phyloP scores from a whole-genome alignment of 106 monocot genomes.

The Dendrobium nobile region DNA sequence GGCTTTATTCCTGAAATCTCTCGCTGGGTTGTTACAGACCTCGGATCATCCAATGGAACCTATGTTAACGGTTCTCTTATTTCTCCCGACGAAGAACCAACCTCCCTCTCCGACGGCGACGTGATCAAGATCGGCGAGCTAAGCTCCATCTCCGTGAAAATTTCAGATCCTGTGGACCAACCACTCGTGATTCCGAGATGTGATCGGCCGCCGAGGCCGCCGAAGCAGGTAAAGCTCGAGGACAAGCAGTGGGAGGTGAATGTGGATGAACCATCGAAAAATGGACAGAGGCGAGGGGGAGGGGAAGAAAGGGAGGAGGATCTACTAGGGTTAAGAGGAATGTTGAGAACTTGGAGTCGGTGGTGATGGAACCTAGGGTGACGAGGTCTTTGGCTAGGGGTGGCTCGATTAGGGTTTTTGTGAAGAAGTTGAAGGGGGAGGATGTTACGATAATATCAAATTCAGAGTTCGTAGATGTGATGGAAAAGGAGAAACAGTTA shows the following conservation, averaged over 20 bases:
- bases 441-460: background rate
- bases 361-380: conserved; percentile 10
- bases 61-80: conserved; percentile 43
- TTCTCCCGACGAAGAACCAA: conserved; percentile 20
- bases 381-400: background rate
- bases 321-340: conserved; percentile 12
- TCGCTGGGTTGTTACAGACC: conserved; percentile 61
- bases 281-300: background rate
- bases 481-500: background rate
- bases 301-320: background rate
- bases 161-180: conserved; percentile 8
- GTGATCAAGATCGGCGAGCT: conserved; percentile 61
- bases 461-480: background rate
- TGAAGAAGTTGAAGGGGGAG: background rate
- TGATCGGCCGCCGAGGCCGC: background rate
- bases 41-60: conserved; percentile 81
- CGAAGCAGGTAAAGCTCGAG: background rate
- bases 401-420: background rate
- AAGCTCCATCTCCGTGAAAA: conserved; percentile 36
- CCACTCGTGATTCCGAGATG: background rate
- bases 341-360: conserved; percentile 11
- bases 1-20: conserved; percentile 13
- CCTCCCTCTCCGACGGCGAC: conserved; percentile 45
- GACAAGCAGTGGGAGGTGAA: background rate
- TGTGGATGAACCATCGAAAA: background rate